Conservation (phyloP, 2,329 filamentous ascomycete genomes). For the Microcyclosporella mali region DNA sequence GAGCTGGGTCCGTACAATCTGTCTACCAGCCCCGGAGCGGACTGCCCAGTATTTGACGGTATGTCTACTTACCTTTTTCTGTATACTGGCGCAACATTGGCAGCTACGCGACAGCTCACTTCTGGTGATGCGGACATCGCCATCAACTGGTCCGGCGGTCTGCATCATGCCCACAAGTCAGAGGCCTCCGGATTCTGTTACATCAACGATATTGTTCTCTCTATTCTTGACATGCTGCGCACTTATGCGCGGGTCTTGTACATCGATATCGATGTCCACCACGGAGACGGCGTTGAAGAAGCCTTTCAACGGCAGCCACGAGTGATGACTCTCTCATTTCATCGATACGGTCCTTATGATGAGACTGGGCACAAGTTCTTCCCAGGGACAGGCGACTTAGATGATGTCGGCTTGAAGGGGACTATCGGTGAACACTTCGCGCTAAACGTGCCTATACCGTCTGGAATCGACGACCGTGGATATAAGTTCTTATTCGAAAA, state of each 20-base stretch:
- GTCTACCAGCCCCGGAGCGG: constrained; percentile 55
- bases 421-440: constrained; percentile 70
- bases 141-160: constrained; percentile 92
- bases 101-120: constrained; percentile 83
- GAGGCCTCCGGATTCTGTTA: constrained; percentile 97
- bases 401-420: constrained; percentile 61
- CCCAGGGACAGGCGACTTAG: constrained; percentile 61
- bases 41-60: constrained; percentile 95
- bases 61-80: constrained; percentile 92
- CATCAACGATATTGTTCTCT: constrained; percentile 96
- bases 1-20: constrained; percentile 67
- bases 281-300: constrained; percentile 85
- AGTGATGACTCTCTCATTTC: constrained; percentile 89
- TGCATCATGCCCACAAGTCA: constrained; percentile 92
- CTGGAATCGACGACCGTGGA: constrained; percentile 64
- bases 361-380: constrained; percentile 49
- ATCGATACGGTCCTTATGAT: constrained; percentile 86
- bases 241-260: constrained; percentile 82
- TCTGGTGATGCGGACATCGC: constrained; percentile 87
- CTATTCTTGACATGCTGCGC: constrained; percentile 79
- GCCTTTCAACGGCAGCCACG: constrained; percentile 85
- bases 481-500: constrained; percentile 80
- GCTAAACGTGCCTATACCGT: constrained; percentile 62
- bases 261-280: constrained; percentile 90
- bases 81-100: constrained; percentile 83